phyloP scores from a whole-genome alignment of 2,329 filamentous ascomycete genomes.

The Lachnellula willkommii region DNA sequence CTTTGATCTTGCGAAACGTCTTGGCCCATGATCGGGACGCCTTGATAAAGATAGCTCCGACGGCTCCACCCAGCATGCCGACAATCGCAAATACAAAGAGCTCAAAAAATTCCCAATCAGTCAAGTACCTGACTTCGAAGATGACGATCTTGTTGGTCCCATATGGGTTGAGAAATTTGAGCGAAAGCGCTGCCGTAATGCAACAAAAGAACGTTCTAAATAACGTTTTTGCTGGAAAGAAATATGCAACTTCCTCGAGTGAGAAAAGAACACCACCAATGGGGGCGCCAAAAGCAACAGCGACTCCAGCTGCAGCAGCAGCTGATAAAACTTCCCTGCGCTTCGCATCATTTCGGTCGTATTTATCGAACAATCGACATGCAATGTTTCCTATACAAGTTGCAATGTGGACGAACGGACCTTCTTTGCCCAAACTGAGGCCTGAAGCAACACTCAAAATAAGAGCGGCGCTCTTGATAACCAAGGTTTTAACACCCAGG shows the following conservation, averaged over 20 bases:
- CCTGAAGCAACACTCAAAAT: constrained; percentile 89
- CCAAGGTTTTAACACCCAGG: constrained; percentile 77
- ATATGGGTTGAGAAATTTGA: constrained; percentile 95
- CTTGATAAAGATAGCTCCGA: constrained; percentile 94
- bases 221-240: constrained; percentile 94
- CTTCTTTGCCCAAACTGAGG: constrained; percentile 84
- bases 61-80: constrained; percentile 75
- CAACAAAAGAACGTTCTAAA: constrained; percentile 99
- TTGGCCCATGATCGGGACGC: constrained; percentile 85
- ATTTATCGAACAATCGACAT: constrained; percentile 90
- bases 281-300: constrained; percentile 90
- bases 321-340: constrained; percentile 90
- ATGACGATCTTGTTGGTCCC: constrained; percentile 95
- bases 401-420: constrained; percentile 95
- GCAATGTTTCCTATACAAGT: constrained; percentile 93
- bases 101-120: constrained; percentile 94
- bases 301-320: constrained; percentile 83
- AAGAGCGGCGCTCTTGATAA: constrained; percentile 78
- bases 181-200: constrained; percentile 81
- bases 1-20: constrained; percentile 72
- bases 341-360: constrained; percentile 90
- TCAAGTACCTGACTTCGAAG: constrained; percentile 85
- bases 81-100: constrained; percentile 79
- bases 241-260: constrained; percentile 92
- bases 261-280: constrained; percentile 88